Percentiles rank a stretch among this genome's conserved stretches.
phyloP scores from a whole-genome alignment of 2,329 filamentous ascomycete species.

The Pyricularia grisea region DNA sequence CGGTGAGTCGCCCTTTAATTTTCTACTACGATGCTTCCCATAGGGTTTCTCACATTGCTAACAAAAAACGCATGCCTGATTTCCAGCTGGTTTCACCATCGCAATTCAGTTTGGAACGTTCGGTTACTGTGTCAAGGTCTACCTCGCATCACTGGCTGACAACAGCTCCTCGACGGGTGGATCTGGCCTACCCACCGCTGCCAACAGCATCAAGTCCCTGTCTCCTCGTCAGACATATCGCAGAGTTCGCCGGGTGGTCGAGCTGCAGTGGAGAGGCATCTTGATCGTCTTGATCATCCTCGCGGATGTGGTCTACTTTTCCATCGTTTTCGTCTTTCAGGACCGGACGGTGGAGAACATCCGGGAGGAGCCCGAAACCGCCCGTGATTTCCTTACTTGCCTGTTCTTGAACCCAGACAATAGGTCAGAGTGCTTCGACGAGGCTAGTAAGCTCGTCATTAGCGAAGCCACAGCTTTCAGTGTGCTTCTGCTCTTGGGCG shows the following conservation, averaged over 20 bases:
- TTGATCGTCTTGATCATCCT: constrained; percentile 84
- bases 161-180: constrained; percentile 59
- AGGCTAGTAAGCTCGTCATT: constrained; percentile 56
- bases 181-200: constrained; percentile 66
- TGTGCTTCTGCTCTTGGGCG: constrained; percentile 71
- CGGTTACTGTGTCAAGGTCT: constrained; percentile 90
- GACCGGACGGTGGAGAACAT: constrained; percentile 60
- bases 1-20: background rate
- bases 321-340: constrained; percentile 81
- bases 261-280: constrained; percentile 91
- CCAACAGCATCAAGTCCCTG: constrained; percentile 64
- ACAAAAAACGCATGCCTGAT: background rate
- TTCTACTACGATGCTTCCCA: too few relatives aligned
- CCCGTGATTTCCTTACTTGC: constrained; percentile 62
- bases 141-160: constrained; percentile 74
- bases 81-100: constrained; percentile 55
- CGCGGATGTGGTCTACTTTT: constrained; percentile 87
- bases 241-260: constrained; percentile 74
- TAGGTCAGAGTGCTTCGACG: constrained; percentile 54
- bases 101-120: constrained; percentile 80
- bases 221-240: constrained; percentile 82
- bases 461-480: constrained; percentile 70
- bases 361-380: constrained; percentile 41
- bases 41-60: background rate
- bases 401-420: constrained; percentile 48